Conservation (phyloP, 2,329 filamentous ascomycete genomes). For the Akanthomyces muscarius region DNA sequence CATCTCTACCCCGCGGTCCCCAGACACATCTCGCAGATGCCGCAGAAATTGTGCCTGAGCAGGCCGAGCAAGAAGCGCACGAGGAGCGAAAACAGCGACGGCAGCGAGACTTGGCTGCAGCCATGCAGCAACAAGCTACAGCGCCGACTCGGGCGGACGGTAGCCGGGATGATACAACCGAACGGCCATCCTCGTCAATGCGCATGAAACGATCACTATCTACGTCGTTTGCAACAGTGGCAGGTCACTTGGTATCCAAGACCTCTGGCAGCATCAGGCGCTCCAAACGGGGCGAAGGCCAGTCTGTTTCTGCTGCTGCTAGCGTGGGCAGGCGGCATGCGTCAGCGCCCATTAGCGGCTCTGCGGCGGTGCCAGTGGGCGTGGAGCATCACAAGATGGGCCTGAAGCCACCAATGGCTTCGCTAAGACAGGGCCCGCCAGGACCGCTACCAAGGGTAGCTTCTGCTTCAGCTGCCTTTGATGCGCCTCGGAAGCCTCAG, state of each 20-base stretch:
- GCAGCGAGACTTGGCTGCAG: neutral
- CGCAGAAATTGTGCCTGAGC: conserved; percentile 20
- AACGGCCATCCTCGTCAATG: conserved; percentile 39
- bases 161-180: conserved; percentile 26
- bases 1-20: neutral
- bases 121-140: neutral
- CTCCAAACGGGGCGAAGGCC: conserved; percentile 43
- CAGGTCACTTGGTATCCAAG: conserved; percentile 53
- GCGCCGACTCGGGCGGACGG: neutral
- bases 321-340: conserved; percentile 47
- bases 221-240: conserved; percentile 52
- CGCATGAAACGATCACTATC: conserved; percentile 52
- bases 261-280: conserved; percentile 52
- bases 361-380: conserved; percentile 27
- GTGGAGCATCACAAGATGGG: conserved; percentile 23
- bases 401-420: conserved; percentile 23
- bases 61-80: neutral
- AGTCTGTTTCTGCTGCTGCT: conserved; percentile 31
- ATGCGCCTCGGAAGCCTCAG: conserved; percentile 2
- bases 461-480: conserved; percentile 10
- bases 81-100: conserved; percentile 12
- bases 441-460: conserved; percentile 5
- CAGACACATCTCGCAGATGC: conserved; percentile 20
- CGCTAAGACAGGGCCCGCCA: conserved; percentile 19
- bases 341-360: conserved; percentile 45